Base-by-base conservation (phyloP, 768 basidiomycete genomes). In the Suillus subalutaceus region DNA sequence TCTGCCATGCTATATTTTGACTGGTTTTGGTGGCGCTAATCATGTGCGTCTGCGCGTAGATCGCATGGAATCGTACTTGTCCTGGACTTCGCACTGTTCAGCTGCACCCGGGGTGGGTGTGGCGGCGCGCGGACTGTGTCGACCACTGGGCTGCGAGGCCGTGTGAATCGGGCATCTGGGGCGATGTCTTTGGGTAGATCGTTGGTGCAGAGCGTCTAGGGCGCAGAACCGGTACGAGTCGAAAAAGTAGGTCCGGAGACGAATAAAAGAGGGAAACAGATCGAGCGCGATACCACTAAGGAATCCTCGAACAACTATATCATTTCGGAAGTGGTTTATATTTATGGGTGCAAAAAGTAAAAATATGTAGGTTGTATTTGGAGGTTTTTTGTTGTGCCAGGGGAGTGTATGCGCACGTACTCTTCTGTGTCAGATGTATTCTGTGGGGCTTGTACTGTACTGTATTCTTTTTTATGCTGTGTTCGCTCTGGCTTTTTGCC, bases 21-120 rank as follows among this genome's bases (percentile, higher is more conserved):
- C 37, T 4, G 35, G 10, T 20, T n/a, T 5, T 20, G 20, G 6
- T 2, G 10, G 55, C 6, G 6, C 55, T 56, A 4, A 56, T 35
- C 6, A n/a, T 56, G 55, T n/a, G 10, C 16, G 2, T 32, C 20
- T 56, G 20, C 20, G 5, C 20, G 76, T 84, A 43, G 77, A 81
- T 12, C 38, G 80, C 82, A 9, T 85, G 83, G 83, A 80, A 79
- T 59, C 76, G 78, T 55, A 79, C 78, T 52, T 83, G 83, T 64
- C 75, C 74, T 3, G 62, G 63, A 58, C 69, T 85, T 64, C 74
- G 77, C 26, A 78, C 79, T 72, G 78, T 85, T 12, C 83, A 83
- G 65, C 77, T 84, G 53, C 75, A 77, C 62, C 72, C 79, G 7
- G 78, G 75, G 4, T 80, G 73, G 63, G 74, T 78, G 5, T 82